Base-by-base conservation (phyloP, 2,329 filamentous ascomycete species). In the Chaetothyriales sp. region DNA sequence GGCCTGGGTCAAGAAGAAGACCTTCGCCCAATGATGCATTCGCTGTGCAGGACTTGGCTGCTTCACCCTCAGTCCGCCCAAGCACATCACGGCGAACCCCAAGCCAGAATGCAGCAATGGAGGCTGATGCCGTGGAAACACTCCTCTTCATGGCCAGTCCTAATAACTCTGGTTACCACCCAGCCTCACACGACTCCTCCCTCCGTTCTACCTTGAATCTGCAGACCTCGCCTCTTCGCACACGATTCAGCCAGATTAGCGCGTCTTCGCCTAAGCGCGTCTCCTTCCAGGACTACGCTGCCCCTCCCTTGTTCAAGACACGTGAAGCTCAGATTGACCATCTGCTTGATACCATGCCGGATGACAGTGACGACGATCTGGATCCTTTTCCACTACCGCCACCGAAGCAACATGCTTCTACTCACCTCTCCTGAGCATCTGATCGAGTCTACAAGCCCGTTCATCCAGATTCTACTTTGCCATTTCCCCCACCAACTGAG, bases 131-230 rank as follows among this genome's bases (percentile, higher is more conserved):
- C 9, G 71, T 73, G n/a, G 71, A 74, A 59, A 72, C 70, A 0
- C 58, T 73, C 8, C 59, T 73, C 7, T 73, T 73, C 59, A 72
- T 73, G 71, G 71, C 70, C 43, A 74, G 71, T 49, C 71, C 71
- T 1, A 70, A 67, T 28, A 70, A 72, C 49, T 71, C 70, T 4
- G 68, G 67, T 1, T 70, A 55, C 53, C 66, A 66, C 44, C 62
- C 67, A 7, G 63, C 61, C 48, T 65, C 66, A 5, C 58, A 60
- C 50, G 53, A 55, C 15, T 57, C 62, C 19, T 57, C 50, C 48
- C 32, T 51, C 48, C 44, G 53, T 28, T 53, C 57, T 2, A 44
- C 49, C 48, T 46, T 50, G 51, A 44, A 53, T 43, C 57, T 53
- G 52, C 55, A 57, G 43, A 57, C 57, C 22, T 59, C 47, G 44